Base-by-base conservation (phyloP, 225 moss, liverwort and hornwort genomes). In the Antitrichia curtipendula region DNA sequence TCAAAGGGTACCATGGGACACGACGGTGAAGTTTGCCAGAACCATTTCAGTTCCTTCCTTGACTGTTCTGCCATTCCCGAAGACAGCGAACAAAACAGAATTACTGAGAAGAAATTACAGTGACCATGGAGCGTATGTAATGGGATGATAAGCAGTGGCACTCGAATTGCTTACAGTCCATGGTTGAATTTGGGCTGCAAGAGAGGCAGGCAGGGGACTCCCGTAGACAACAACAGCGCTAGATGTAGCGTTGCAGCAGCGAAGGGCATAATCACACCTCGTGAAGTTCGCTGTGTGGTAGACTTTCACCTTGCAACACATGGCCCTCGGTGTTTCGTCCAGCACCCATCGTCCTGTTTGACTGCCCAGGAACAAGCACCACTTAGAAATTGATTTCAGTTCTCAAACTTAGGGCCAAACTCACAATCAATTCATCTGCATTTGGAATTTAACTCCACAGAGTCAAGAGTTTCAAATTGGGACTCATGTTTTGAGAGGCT, bases 241-340 rank as follows among this genome's bases (percentile, higher is more conserved):
- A 4, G 78, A 40, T 8, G 62, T 64, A 36, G 78, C 34, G 70
- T 90, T 88, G 90, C 88, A 91, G 56, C n/a, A 90, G 22, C 40
- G 78, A 58, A 86, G 85, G 24, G 79, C 60, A 52, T 86, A 88
- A 68, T 93, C 57, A 69, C 93, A 93, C 58, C 79, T 88, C 8
- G 90, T 88, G 90, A 91, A 93, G 84, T 91, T 86, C 27, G 80
- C 85, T 1, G 93, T 93, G 45, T 90, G 93, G 78, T 87, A 81
- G 15, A 90, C 87, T 87, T 90, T 90, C 83, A 93, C 93, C 79
- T 93, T 90, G 79, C 93, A 91, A 68, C 91, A 91, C 88, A 85
- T 78, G 28, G 91, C 91, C 78, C 82, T 82, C 38, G 88, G 91
- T 68, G 91, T 90, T 66, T 70, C 86, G 84, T 93, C 90, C 49